Base-by-base conservation (phyloP, 2,329 filamentous ascomycete species). In the Monosporascus ibericus region DNA sequence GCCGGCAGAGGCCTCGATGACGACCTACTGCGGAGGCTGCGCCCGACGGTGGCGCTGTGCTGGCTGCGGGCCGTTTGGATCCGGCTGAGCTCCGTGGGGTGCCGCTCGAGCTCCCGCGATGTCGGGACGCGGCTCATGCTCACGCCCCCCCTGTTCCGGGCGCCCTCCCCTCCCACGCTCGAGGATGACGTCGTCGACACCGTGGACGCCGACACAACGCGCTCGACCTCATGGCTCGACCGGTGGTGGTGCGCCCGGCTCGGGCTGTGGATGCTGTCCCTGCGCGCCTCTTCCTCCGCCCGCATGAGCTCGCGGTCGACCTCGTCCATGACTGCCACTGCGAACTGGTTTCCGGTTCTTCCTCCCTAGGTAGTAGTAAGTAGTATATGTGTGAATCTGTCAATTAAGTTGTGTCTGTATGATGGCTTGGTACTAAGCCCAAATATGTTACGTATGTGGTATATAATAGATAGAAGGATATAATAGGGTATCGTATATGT, bases 31-130 rank as follows among this genome's bases (percentile, higher is more conserved):
- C 69, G 73, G 17, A 69, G 55, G 53, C 72, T 71, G 48, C 75
- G 70, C 55, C 88, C 88, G n/a, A 92, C 87, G 3, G 88, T 92
- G 50, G 72, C 78, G 57, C 76, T 81, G 67, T 91, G 87, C 68
- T 91, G 87, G 58, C 82, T 86, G 48, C 81, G 74, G 37, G 82
- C 79, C 4, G 88, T 90, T 46, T 86, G 79, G 57, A 92, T 90
- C 38, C 88, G 81, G 65, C 80, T 82, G 54, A 92, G 73, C 50
- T 81, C 85, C 8, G 86, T 89, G 18, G 81, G 80, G 58, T 88
- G 80, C 52, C 85, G 76, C 65, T 89, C 86, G 39, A 90, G 76
- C 63, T 90, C 86, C 60, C 75, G 72, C 57, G 84, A 77, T 4
- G 86, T 89, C 5, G 82, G 76, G n/a, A 83, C 66, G 49, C 84